phyloP scores from a whole-genome alignment of 2,329 filamentous ascomycete genomes.

The Fusarium siculi region DNA sequence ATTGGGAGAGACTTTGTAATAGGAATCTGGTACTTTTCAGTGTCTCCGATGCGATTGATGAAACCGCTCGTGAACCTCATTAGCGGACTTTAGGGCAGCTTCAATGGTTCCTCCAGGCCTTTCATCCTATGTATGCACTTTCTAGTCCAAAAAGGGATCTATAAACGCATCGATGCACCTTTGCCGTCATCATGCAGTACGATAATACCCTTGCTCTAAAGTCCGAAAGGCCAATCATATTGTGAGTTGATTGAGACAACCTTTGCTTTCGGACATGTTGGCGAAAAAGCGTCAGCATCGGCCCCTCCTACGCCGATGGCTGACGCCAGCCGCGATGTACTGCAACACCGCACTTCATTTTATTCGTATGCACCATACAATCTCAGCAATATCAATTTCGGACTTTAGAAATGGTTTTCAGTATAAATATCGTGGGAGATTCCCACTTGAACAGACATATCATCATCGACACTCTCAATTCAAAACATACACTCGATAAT shows the following conservation, averaged over 20 bases:
- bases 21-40: fast-evolving
- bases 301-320: slow-evolving; percentile 14
- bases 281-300: neutral
- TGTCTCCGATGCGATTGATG: neutral
- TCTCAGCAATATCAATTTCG: neutral
- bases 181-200: neutral
- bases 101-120: no score
- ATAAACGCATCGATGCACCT: neutral
- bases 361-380: neutral
- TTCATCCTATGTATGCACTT: neutral
- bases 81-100: neutral
- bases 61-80: neutral
- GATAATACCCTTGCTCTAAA: neutral
- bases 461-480: neutral
- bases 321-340: slow-evolving; percentile 34
- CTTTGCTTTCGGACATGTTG: neutral
- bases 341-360: neutral
- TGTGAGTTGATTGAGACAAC: neutral
- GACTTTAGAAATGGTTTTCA: neutral
- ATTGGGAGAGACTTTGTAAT: neutral
- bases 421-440: slow-evolving; percentile 4
- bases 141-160: neutral
- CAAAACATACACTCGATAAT: neutral
- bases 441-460: neutral
- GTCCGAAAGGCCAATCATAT: neutral